phyloP scores from a whole-genome alignment of 306 rosid genomes.

The Hippophae tibetana region DNA sequence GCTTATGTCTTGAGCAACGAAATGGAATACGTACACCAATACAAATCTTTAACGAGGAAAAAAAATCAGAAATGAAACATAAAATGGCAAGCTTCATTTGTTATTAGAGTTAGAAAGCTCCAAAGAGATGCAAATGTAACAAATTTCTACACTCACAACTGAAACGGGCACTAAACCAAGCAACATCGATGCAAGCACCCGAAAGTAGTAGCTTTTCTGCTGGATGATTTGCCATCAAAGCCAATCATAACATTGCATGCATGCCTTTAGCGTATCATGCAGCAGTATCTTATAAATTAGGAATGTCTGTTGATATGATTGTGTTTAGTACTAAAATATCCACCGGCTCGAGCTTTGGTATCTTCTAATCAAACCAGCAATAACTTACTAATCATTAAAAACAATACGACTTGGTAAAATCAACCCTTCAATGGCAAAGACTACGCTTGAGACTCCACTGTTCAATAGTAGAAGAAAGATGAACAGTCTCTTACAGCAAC shows the following conservation, averaged over 20 bases:
- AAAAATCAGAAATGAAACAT: neutral
- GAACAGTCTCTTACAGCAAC: slow-evolving; percentile 39
- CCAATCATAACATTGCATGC: slow-evolving; percentile 49
- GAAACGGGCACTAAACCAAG: slow-evolving; percentile 31
- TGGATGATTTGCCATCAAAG: slow-evolving; percentile 25
- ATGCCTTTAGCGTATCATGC: slow-evolving; percentile 43
- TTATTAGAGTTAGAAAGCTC: slow-evolving; percentile 56
- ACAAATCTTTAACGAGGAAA: no score
- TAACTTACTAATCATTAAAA: slow-evolving; percentile 27
- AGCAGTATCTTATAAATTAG: slow-evolving; percentile 10
- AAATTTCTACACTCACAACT: slow-evolving; percentile 42
- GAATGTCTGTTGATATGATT: slow-evolving; percentile 6
- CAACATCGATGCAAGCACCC: slow-evolving; percentile 34
- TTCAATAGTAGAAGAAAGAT: slow-evolving; percentile 34
- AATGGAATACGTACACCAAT: no score
- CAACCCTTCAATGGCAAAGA: slow-evolving; percentile 17
- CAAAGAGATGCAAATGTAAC: slow-evolving; percentile 36
- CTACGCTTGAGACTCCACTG: slow-evolving; percentile 12
- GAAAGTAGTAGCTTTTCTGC: slow-evolving; percentile 43
- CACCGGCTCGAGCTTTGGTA: slow-evolving; percentile 14
- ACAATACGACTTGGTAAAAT: neutral
- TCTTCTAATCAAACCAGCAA: slow-evolving; percentile 27
- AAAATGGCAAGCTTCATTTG: slow-evolving; percentile 33
- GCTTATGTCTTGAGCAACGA: no score
- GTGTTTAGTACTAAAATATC: slow-evolving; percentile 24